Evolutionary conservation across 495 filamentous ascomycete genomes (phyloP), one percentile per base, ranked within the genome.

Genomic region (Penicillium bialowiezense): DNA sequence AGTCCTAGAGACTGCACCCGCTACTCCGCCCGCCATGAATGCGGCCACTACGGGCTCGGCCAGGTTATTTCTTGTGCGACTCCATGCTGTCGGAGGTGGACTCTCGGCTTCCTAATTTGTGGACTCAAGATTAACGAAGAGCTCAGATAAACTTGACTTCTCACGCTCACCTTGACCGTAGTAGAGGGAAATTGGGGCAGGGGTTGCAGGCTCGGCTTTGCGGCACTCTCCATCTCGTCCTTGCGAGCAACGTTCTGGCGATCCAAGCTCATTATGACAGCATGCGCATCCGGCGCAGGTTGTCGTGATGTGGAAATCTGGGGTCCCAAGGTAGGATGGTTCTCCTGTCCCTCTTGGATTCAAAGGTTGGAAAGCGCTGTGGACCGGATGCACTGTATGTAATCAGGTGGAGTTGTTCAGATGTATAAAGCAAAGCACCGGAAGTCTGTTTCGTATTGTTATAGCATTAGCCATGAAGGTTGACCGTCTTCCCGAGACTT

Each of bases 1-100:
- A 3, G 93, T 97, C 56, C 93, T 81, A 32, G 91, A 97, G 17
- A 98, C 91, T n/a, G 93, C 93, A 51, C 93, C 93, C 3, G 93
- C 93, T 12, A 96, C 84, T 52, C 93, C 93, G 41, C 93, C 93
- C n/a, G 90, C 95, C 60, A 95, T 82, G 56, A 98, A 98, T 40
- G 95, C 90, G 17, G 93, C 91, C 13, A 88, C 71, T 28, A 97
- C 83, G 13, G 92, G 91, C 56, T 96, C 69, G 7, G 71, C 56
- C 13, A 73, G 36, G n/a, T 49, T 66, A 10, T 45, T 55, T 50
- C 41, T 68, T 14, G 56, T 50, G 41, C 41, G 50, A 32, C 39
- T 29, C 17, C 61, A 8, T 1, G 66, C 21, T 20, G 64, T 50
- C 1, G 59, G 50, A 14, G 23, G 51, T 7, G 44, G 48, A 17